These are phyloP conservation scores for Moesziomyces sp. DNA, from an alignment of 1,284 basidiomycete genomes.

Conservation along the genomic window DNA sequence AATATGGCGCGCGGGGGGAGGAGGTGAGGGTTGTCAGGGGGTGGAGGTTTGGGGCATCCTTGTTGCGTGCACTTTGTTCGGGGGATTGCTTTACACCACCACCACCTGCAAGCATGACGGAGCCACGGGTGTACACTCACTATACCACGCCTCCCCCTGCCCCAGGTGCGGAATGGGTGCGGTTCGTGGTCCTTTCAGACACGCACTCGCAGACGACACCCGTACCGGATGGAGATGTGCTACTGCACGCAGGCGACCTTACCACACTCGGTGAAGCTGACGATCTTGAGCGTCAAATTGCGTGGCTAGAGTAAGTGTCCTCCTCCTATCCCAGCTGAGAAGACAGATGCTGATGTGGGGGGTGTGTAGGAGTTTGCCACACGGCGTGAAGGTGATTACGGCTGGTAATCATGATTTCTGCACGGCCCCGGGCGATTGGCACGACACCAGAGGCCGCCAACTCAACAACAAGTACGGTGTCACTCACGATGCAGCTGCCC, in stretches of 20 bases:
- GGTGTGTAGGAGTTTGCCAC: slow-evolving; percentile 18
- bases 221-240: slow-evolving; percentile 38
- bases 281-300: slow-evolving; percentile 24
- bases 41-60: too few relatives aligned
- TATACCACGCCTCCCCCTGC: slow-evolving; percentile 32
- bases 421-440: slow-evolving; percentile 15
- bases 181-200: slow-evolving; percentile 50
- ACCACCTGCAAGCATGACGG: not conserved
- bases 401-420: slow-evolving; percentile 53
- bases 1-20: too few relatives aligned
- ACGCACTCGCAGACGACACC: slow-evolving; percentile 36
- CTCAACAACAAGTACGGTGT: slow-evolving; percentile 27
- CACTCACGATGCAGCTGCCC: slow-evolving; percentile 11
- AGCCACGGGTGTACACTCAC: slow-evolving; percentile 11
- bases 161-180: slow-evolving; percentile 28
- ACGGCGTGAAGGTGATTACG: slow-evolving; percentile 34
- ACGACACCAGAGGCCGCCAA: slow-evolving; percentile 22
- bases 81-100: too few relatives aligned
- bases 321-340: too few relatives aligned
- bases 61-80: too few relatives aligned
- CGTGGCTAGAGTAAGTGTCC: slow-evolving; percentile 39
- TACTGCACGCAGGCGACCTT: slow-evolving; percentile 51
- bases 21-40: too few relatives aligned
- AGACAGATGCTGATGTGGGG: not conserved
- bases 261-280: slow-evolving; percentile 33